These are phyloP conservation scores for Erigeron canadensis DNA, from an alignment of 129 eudicot species.

Conservation along the genomic window DNA sequence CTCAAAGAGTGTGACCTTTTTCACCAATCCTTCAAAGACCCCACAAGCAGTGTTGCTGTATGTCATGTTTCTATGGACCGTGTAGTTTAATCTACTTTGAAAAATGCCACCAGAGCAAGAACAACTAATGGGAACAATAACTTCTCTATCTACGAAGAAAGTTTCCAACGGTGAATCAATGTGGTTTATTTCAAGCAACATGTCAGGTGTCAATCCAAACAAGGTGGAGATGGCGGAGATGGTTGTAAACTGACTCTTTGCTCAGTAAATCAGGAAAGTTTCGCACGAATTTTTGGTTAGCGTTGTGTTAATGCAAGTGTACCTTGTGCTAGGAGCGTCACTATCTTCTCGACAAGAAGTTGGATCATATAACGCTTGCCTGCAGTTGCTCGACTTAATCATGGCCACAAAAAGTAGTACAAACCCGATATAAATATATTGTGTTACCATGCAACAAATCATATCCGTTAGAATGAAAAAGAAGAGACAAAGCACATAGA, in stretches of 20 bases:
- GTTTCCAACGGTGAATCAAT: conserved; percentile 23
- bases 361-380: conserved; percentile 52
- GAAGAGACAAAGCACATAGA: too few species aligned
- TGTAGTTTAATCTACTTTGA: conserved; percentile 40
- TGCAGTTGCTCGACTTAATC: conserved; percentile 13
- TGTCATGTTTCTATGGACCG: conserved; percentile 20
- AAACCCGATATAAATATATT: conserved; percentile 35
- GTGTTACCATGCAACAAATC: conserved; percentile 20
- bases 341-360: conserved; percentile 40
- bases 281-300: conserved; percentile 40
- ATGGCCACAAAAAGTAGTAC: conserved; percentile 27
- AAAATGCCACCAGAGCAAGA: conserved; percentile 45
- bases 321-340: conserved; percentile 48
- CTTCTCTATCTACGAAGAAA: conserved; percentile 50
- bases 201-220: conserved; percentile 31
- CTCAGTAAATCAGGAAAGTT: conserved; percentile 56
- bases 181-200: conserved; percentile 43
- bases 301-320: conserved; percentile 52
- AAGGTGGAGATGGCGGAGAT: conserved; percentile 46
- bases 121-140: conserved; percentile 55
- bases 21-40: conserved; percentile 61
- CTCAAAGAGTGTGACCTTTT: conserved; percentile 40
- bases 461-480: conserved; percentile 19
- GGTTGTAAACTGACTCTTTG: conserved; percentile 41
- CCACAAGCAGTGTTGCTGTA: conserved; percentile 51